Base-by-base conservation (phyloP, 768 basidiomycete species). In the Collybia sordida region DNA sequence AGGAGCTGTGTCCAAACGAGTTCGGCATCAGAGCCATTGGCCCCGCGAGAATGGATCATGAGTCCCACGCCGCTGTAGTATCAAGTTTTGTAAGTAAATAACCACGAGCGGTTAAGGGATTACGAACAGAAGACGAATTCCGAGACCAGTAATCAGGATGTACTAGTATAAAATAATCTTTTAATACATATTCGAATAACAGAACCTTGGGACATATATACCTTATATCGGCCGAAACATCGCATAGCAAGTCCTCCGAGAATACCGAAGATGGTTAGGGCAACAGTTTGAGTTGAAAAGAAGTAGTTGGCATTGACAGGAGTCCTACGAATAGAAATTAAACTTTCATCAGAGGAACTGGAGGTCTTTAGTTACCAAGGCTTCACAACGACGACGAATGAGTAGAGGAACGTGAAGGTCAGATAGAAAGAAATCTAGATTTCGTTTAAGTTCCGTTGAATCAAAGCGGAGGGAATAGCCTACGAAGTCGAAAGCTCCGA, bases 361-460 rank as follows among this genome's bases (percentile, higher is more conserved):
- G 3, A 25, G 14, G 21, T 11, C 17, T 15, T 24, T 28, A 19
- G 23, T 36, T 55, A 72, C 80, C 80, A 79, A 35, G 74, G 71
- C 53, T 78, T 77, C 17, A 78, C 75, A 22, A 80, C 69, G 8
- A 79, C 49, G 35, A 86, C 75, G 64, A 83, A 88, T 1, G 84
- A 85, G 70, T 81, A 90, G 15, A 89, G 78, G 60, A 90, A 90
- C 8, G 85, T 82, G 65, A 71, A 85, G 0, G 86, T 84, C 40
- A 91, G 73, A 71, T 80, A 85, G 69, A 80, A 85, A 2, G 83
- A 81, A 57, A 80, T 58, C 82, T 85, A 46, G 5, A 44, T 43
- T 7, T 27, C 39, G 18, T 15, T 23, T 49, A n/a, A 53, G 51
- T 48, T 34, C 46, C 37, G 37, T 14, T 31, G 8, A 8, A 12